A percentile compares a stretch with the other conserved stretches of the same genome.
Conservation (phyloP, 768 basidiomycete species). For the Vararia minispora region DNA sequence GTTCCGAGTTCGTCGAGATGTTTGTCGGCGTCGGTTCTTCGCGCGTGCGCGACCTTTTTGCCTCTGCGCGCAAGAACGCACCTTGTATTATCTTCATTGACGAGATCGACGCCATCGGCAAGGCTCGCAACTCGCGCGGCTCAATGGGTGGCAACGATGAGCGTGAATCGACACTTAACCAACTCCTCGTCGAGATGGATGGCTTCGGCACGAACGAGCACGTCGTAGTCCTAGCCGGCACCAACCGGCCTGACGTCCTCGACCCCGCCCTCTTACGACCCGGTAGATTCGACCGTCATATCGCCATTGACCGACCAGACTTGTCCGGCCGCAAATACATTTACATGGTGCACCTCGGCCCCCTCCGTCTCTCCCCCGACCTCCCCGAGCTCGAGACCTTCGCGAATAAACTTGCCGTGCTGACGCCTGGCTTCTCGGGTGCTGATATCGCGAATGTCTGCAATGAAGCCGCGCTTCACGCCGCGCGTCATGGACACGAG, state of each 20-base stretch:
- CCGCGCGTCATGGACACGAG: slow-evolving; percentile 77
- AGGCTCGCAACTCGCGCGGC: slow-evolving; percentile 70
- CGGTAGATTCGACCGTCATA: slow-evolving; percentile 95
- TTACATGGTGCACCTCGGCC: slow-evolving; percentile 83
- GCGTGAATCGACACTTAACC: slow-evolving; percentile 94
- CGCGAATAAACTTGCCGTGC: slow-evolving; percentile 88
- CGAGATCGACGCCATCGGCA: slow-evolving; percentile 99
- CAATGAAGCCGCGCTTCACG: slow-evolving; percentile 94
- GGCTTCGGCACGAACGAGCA: slow-evolving; percentile 97
- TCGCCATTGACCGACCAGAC: slow-evolving; percentile 90
- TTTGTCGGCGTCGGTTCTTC: slow-evolving; percentile 99
- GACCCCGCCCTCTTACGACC: slow-evolving; percentile 94
- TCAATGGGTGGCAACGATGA: slow-evolving; percentile 93
- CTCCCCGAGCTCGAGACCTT: slow-evolving; percentile 44
- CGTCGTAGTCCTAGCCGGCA: slow-evolving; percentile 92
- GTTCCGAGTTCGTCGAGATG: slow-evolving; percentile 99
- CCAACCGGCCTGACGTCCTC: slow-evolving; percentile 93
- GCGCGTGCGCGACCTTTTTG: slow-evolving; percentile 93
- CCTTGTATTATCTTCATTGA: slow-evolving; percentile 99
- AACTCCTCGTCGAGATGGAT: slow-evolving; percentile 98
- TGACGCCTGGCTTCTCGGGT: slow-evolving; percentile 97
- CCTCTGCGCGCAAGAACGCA: slow-evolving; percentile 94
- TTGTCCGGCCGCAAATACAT: slow-evolving; percentile 90
- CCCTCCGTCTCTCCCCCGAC: slow-evolving; percentile 55
- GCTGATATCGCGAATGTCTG: slow-evolving; percentile 99